Evolutionary conservation across 1,284 basidiomycete species (phyloP), one percentile per base, ranked within the genome.

Genomic region (Prillingera fragicola): DNA sequence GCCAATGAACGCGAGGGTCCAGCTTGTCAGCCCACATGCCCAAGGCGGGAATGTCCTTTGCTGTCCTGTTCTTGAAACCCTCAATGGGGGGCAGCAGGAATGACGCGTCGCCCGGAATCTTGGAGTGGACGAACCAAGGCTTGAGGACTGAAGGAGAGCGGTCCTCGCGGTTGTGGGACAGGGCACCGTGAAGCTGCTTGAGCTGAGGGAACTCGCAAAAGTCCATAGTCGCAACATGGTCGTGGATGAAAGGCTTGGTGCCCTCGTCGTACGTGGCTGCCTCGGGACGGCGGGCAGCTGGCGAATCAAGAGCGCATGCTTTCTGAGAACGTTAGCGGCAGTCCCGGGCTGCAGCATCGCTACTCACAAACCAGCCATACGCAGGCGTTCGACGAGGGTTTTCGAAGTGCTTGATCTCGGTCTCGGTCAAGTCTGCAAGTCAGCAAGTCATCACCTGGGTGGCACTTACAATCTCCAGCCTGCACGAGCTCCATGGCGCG

Each of bases 151-250:
- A 68, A 24, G 63, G 67, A n/a, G 69, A 68, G 4, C 70, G 63
- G 36, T 61, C 57, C 22, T 60, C 60, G 39, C 63, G 67, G 48
- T 31, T n/a, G 22, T 48, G 9, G 32, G 17, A 50, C 59, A 71
- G 60, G 15, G 70, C 67, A 5, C 70, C 70, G 42, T 72, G 70
- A 15, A 72, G 48, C 6, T 60, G 53, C 52, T 70, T 72, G n/a
- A 69, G 53, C 36, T 63, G 65, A 3, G 75, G 74, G 47, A 73
- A 74, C 50, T 70, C 59, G 60, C 76, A 77, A 52, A 75, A 69
- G 52, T 75, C 69, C 72, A 76, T 75, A 2, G 73, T 73, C 13
- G 67, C 59, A 8, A 70, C 48, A 43, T 75, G 76, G 50, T 76
- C 67, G 39, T 63, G 45, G 36, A 77, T 69, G 59, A 71, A 76